Evolutionary conservation across 2,329 filamentous ascomycete genomes (phyloP).

Genomic region (Amauroascus verrucosus): DNA sequence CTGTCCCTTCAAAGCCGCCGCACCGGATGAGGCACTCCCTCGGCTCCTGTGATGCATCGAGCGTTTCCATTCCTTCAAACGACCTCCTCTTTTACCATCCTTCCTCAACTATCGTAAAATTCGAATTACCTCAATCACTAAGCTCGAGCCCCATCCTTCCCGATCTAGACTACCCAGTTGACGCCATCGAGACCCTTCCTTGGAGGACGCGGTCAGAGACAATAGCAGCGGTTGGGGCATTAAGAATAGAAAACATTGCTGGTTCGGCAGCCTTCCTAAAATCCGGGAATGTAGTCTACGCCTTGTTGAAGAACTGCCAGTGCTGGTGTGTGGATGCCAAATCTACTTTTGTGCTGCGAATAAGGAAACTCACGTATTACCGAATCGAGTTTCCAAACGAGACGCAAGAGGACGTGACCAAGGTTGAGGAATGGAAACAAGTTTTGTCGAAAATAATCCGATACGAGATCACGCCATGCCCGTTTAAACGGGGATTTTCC

Average conservation of each 20-base stretch:
- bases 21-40: constrained; percentile 22
- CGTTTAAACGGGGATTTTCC: constrained; percentile 67
- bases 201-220: constrained; percentile 69
- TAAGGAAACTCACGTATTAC: constrained; percentile 75
- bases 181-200: constrained; percentile 53
- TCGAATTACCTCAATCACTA: constrained; percentile 38
- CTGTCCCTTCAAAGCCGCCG: constrained; percentile 28
- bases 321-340: constrained; percentile 86
- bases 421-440: constrained; percentile 56
- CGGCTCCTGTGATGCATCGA: constrained; percentile 16
- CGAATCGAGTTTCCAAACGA: constrained; percentile 71
- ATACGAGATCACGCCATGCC: constrained; percentile 81
- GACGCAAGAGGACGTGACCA: constrained; percentile 52
- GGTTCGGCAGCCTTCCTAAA: constrained; percentile 81
- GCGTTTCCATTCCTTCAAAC: constrained; percentile 25
- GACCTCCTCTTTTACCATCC: constrained; percentile 59
- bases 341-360: constrained; percentile 77
- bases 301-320: constrained; percentile 80
- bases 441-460: constrained; percentile 63
- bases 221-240: constrained; percentile 69
- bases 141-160: constrained; percentile 30
- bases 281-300: constrained; percentile 71
- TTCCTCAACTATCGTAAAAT: constrained; percentile 60
- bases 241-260: constrained; percentile 76
- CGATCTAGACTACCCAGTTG: constrained; percentile 40